Conservation (phyloP, 768 basidiomycete species). For the Wakefieldia striispora region DNA sequence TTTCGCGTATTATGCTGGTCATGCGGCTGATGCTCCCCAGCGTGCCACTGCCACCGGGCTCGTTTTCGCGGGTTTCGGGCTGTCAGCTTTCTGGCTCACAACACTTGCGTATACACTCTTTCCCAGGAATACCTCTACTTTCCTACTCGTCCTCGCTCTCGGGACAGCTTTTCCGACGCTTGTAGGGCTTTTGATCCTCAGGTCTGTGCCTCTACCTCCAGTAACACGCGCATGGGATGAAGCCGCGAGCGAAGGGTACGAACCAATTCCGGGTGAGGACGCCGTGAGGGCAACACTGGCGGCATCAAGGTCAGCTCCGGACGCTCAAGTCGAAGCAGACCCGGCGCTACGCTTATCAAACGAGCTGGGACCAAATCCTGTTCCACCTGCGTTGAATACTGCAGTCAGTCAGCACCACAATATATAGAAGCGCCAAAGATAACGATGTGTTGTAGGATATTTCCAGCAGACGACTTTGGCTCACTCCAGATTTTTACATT, state of each 20-base stretch:
- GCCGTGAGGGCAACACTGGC: not conserved
- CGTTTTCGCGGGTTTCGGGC: conserved; percentile 86
- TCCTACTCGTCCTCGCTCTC: conserved; percentile 70
- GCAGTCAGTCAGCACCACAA: conserved; percentile 2
- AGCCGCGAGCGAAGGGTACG: conserved; percentile 16
- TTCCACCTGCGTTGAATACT: conserved; percentile 26
- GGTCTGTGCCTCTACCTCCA: conserved; percentile 58
- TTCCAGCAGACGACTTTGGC: conserved; percentile 51
- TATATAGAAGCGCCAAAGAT: not conserved
- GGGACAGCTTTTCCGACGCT: conserved; percentile 82
- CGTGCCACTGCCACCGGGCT: conserved; percentile 74
- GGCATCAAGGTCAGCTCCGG: conserved; percentile 12
- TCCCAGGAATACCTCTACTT: conserved; percentile 74
- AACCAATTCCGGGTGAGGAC: conserved; percentile 17
- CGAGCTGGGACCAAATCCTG: conserved; percentile 6
- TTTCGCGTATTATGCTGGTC: not conserved
- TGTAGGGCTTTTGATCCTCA: conserved; percentile 68
- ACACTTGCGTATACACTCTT: conserved; percentile 68
- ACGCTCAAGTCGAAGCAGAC: conserved; percentile 16
- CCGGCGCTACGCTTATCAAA: conserved; percentile 23
- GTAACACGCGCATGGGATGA: too few relatives aligned
- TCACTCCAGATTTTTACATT: conserved; percentile 61
- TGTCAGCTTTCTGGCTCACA: conserved; percentile 90
- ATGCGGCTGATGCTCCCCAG: conserved; percentile 32
- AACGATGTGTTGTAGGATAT: conserved; percentile 45